phyloP scores from a whole-genome alignment of 495 filamentous ascomycete species.

The Hypoxylon fuscum region DNA sequence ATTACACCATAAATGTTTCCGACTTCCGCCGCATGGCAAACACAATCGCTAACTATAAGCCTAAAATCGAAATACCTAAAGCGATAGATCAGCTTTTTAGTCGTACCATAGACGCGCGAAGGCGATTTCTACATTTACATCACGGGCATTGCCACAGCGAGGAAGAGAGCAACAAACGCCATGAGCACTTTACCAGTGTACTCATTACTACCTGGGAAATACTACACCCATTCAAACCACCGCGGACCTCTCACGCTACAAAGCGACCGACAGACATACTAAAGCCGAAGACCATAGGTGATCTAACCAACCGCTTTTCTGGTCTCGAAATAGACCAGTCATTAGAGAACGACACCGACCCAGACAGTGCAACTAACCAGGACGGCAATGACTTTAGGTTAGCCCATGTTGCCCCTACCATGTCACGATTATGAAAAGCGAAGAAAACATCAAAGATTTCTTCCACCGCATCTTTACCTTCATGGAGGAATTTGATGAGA shows the following conservation, averaged over 20 bases:
- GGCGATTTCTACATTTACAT: not conserved
- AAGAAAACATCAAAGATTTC: not conserved
- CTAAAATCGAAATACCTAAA: not conserved
- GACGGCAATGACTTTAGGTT: not conserved
- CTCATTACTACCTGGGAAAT: not conserved
- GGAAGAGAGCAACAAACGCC: not conserved
- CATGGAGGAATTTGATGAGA: not conserved
- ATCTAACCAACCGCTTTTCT: not conserved
- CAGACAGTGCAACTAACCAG: not conserved
- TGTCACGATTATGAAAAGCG: not conserved
- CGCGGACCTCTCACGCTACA: not conserved
- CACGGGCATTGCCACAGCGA: not conserved
- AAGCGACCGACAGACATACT: not conserved
- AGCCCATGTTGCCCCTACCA: not conserved
- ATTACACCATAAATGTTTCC: not conserved
- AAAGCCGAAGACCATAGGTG: not conserved
- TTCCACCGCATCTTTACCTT: not conserved
- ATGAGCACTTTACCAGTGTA: not conserved
- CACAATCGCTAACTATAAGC: not conserved
- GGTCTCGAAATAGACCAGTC: not conserved
- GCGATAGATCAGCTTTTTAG: not conserved
- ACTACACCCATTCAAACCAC: not conserved
- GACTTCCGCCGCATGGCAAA: not conserved
- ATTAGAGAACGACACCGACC: not conserved
- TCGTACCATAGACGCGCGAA: not conserved